A percentile compares a stretch with the other conserved stretches of the same genome.
These are phyloP conservation scores for Penicillium salamii DNA, from an alignment of 495 filamentous ascomycete species.

Conservation along the genomic window DNA sequence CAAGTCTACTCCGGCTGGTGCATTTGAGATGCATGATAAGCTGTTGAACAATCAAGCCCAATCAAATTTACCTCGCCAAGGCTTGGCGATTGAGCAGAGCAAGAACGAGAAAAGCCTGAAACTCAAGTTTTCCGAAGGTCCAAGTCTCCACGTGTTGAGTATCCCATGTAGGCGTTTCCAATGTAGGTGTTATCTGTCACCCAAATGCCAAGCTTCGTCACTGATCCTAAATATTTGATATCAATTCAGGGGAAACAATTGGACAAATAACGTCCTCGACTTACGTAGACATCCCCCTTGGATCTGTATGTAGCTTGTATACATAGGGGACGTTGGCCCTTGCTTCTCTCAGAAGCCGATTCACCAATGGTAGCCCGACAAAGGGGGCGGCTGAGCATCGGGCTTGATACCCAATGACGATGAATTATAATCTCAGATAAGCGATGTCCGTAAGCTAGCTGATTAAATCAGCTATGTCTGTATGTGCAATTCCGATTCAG, in stretches of 20 bases:
- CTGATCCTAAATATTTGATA: background rate
- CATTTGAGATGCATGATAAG: constrained; percentile 13
- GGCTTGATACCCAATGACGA: constrained; percentile 12
- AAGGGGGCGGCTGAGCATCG: constrained; percentile 7
- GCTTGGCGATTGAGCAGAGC: constrained; percentile 6
- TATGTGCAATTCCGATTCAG: background rate
- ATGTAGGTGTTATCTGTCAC: constrained; percentile 7
- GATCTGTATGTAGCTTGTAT: background rate
- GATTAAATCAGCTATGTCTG: constrained; percentile 12
- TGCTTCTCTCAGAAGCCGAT: constrained; percentile 1
- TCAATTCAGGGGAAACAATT: constrained; percentile 4
- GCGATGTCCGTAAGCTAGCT: constrained; percentile 8
- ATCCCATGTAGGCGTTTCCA: too few species aligned
- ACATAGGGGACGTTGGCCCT: constrained; percentile 14
- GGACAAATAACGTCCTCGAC: background rate
- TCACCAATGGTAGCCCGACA: constrained; percentile 3
- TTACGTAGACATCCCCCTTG: constrained; percentile 14
- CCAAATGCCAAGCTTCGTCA: constrained; percentile 18
- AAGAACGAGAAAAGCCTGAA: background rate
- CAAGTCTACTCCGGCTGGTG: constrained; percentile 9
- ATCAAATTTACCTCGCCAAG: constrained; percentile 2
- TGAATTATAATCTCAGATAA: constrained; percentile 8
- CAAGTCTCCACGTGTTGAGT: background rate
- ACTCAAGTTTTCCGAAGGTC: background rate
- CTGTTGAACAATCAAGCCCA: constrained; percentile 1